These are phyloP conservation scores for Physcomitrium patens DNA, from an alignment of 225 moss, liverwort and hornwort genomes.

Conservation along the genomic window DNA sequence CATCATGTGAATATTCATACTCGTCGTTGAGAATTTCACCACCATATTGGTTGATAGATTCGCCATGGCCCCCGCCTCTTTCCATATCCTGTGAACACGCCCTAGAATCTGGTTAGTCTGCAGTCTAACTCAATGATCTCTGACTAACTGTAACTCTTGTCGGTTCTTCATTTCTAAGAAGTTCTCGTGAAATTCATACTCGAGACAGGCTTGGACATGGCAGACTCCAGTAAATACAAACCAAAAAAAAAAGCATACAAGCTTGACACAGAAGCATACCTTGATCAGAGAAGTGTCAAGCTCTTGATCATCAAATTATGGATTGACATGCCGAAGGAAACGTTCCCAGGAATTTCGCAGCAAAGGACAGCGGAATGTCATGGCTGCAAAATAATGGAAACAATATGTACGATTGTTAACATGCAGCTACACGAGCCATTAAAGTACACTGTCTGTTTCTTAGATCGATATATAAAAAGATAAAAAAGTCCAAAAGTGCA, in stretches of 20 bases:
- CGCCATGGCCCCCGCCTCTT: conserved; percentile 30
- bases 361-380: conserved; percentile 40
- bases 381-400: conserved; percentile 33
- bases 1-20: conserved; percentile 35
- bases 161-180: too few species aligned
- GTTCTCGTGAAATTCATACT: too few species aligned
- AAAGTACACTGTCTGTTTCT: too few species aligned
- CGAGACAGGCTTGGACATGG: too few species aligned
- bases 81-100: conserved; percentile 43
- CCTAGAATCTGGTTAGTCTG: not conserved
- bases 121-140: not conserved
- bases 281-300: conserved; percentile 44
- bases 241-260: too few species aligned
- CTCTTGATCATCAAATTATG: conserved; percentile 50
- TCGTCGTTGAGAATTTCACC: conserved; percentile 40
- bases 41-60: conserved; percentile 35
- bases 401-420: not conserved
- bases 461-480: too few species aligned
- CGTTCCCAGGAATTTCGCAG: conserved; percentile 52
- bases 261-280: conserved; percentile 8
- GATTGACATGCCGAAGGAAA: conserved; percentile 46
- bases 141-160: not conserved
- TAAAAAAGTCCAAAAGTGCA: too few species aligned
- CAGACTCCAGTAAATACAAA: too few species aligned
- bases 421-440: too few species aligned